Conservation (phyloP, 352 stramenopile species). For the Globisporangium spinosum region DNA sequence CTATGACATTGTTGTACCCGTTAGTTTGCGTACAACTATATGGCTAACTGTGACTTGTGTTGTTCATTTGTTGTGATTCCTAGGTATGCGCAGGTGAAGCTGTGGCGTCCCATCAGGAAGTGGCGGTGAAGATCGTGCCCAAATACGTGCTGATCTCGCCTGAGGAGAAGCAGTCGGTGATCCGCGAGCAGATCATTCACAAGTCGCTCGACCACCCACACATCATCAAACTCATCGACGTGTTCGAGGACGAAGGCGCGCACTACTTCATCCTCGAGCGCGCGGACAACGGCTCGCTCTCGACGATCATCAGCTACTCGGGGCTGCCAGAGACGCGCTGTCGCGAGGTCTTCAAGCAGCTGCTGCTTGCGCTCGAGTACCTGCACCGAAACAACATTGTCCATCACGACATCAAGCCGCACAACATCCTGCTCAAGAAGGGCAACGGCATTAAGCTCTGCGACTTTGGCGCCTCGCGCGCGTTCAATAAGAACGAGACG, state of each 20-base stretch:
- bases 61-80: background rate
- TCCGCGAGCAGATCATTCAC: constrained; percentile 70
- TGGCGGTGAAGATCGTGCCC: constrained; percentile 76
- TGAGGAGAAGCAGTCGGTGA: constrained; percentile 72
- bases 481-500: constrained; percentile 48
- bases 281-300: constrained; percentile 51
- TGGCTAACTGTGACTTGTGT: constrained; percentile 10
- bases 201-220: constrained; percentile 58
- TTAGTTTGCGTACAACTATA: background rate
- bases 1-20: background rate
- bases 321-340: constrained; percentile 50
- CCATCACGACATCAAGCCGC: constrained; percentile 90
- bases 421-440: constrained; percentile 71
- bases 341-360: constrained; percentile 50
- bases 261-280: constrained; percentile 77
- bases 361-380: constrained; percentile 63
- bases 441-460: constrained; percentile 62
- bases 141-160: constrained; percentile 65
- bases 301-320: constrained; percentile 41
- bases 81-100: constrained; percentile 48
- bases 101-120: constrained; percentile 44
- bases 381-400: constrained; percentile 77
- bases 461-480: constrained; percentile 80
- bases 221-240: constrained; percentile 74
- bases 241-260: constrained; percentile 67